Percentiles rank a stretch among this genome's conserved stretches.
Conservation (phyloP, 1,284 basidiomycete genomes). For the Apiotrichum porosum region DNA sequence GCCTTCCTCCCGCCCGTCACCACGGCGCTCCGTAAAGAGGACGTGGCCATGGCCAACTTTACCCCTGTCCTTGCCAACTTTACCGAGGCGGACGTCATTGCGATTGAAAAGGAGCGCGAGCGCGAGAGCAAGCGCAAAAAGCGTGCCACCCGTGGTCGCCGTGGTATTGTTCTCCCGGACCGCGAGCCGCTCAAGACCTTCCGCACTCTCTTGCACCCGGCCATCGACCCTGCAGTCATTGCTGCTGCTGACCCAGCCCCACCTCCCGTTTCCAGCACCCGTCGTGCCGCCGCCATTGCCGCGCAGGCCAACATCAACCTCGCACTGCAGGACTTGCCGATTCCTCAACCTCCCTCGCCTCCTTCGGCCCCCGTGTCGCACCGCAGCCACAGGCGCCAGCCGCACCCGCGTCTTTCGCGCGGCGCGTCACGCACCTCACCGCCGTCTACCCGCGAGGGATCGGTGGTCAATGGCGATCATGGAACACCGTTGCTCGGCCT, state of each 20-base stretch:
- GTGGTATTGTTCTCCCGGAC: slow-evolving; percentile 86
- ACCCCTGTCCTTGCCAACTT: slow-evolving; percentile 87
- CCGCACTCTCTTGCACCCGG: slow-evolving; percentile 65
- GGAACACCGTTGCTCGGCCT: slow-evolving; percentile 17
- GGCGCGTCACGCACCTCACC: slow-evolving; percentile 25
- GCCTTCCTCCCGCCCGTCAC: slow-evolving; percentile 79
- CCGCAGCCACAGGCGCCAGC: slow-evolving; percentile 3
- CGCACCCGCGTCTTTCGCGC: slow-evolving; percentile 8
- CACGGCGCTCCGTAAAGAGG: slow-evolving; percentile 60
- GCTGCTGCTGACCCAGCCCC: slow-evolving; percentile 43
- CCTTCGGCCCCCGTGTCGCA: slow-evolving; percentile 34
- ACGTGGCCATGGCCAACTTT: slow-evolving; percentile 64
- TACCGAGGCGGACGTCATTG: slow-evolving; percentile 79
- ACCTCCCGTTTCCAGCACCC: slow-evolving; percentile 55
- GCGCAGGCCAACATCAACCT: slow-evolving; percentile 56
- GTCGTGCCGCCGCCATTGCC: slow-evolving; percentile 77
- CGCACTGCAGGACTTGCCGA: slow-evolving; percentile 42
- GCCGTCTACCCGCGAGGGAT: slow-evolving; percentile 26
- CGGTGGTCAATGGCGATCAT: slow-evolving; percentile 21
- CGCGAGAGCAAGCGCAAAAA: slow-evolving; percentile 77
- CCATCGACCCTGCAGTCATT: slow-evolving; percentile 32
- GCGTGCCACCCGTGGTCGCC: slow-evolving; percentile 77
- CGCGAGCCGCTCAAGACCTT: slow-evolving; percentile 88
- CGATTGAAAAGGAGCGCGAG: slow-evolving; percentile 87
- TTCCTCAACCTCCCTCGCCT: slow-evolving; percentile 52